Evolutionary conservation across 805 yeast genomes (phyloP), one percentile per base, ranked within the genome.

Genomic region (Blastobotrys attinorum): DNA sequence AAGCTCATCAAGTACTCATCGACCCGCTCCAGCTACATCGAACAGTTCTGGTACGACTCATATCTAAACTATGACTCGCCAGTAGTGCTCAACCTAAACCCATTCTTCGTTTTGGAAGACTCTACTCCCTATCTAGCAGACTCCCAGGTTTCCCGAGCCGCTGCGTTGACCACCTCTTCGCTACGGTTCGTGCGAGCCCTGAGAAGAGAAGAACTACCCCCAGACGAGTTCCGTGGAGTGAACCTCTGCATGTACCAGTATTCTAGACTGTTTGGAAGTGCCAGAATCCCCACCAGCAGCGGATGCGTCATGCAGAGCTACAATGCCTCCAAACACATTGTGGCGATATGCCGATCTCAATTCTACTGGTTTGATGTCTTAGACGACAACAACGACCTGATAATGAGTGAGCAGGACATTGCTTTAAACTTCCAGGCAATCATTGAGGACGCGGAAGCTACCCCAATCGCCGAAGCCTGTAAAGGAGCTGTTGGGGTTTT

Each of bases 321-420:
- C 61, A 59, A 71, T 5, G 69, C 77, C 7, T 79, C 92, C 1
- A 83, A 79, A 55, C 96, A 88, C 61, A 77, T 88, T 31, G 81
- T 87, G 7, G 89, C 88, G 13, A 66, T 86, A 60, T 79, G 86
- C 49, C 80, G 83, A 56, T 83, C 95, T 2, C 96, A 88, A 62
- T 85, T 87, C 62, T 88, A 88, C 65, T 88, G 96, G 96, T 88
- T 88, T 60, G 96, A 88, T 59, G 97, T 88, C 1, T 67, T 88
- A 54, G 94, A 87, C 62, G 70, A 71, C 39, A 66, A 78, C 49
- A 77, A 83, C 59, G 80, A 84, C 57, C 69, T 88, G 49, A 72
- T 87, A 39, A 68, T 88, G 58, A 71, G 81, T 1, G 90, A 86
- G 57, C 77, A 75, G 44, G 94, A 86, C 59, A 71, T 88, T 52